phyloP scores from a whole-genome alignment of 768 basidiomycete genomes.

The Kwoniella mangroviensis region DNA sequence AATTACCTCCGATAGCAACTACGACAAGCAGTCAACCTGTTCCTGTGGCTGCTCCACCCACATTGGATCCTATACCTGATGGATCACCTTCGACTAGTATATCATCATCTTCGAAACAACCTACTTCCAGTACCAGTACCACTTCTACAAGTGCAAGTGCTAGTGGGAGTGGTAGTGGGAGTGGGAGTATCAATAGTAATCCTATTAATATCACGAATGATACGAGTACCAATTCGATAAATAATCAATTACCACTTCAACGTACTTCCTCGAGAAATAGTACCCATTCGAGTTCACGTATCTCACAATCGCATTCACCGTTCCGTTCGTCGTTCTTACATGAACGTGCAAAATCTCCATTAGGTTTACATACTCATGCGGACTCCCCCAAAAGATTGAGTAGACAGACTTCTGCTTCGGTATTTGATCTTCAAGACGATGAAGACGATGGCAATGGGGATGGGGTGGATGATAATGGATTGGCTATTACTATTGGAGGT shows the following conservation, averaged over 20 bases:
- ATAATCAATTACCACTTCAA: not conserved
- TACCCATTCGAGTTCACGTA: conserved; percentile 2
- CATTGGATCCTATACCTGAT: conserved; percentile 43
- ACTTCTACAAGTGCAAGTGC: no score
- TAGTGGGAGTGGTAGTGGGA: no score
- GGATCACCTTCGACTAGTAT: conserved; percentile 27
- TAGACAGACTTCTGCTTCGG: conserved; percentile 9
- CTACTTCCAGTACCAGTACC: conserved; percentile 1
- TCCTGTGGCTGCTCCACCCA: conserved; percentile 24
- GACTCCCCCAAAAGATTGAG: not conserved
- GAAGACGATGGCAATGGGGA: conserved; percentile 32
- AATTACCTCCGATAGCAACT: conserved; percentile 3
- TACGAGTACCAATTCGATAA: not conserved
- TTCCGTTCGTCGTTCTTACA: conserved; percentile 7
- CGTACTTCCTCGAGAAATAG: conserved; percentile 24
- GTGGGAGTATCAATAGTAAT: no score
- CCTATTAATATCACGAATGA: no score
- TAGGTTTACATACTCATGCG: conserved; percentile 7
- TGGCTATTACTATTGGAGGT: conserved; percentile 47
- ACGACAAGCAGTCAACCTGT: conserved; percentile 6
- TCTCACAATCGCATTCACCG: conserved; percentile 19
- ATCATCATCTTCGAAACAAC: conserved; percentile 6
- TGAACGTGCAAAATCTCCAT: conserved; percentile 27
- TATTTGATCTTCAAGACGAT: conserved; percentile 33
- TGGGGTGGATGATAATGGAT: conserved; percentile 44